Evolutionary conservation across 179 eudicot genomes (phyloP).

Genomic region (Spinacia oleracea): DNA sequence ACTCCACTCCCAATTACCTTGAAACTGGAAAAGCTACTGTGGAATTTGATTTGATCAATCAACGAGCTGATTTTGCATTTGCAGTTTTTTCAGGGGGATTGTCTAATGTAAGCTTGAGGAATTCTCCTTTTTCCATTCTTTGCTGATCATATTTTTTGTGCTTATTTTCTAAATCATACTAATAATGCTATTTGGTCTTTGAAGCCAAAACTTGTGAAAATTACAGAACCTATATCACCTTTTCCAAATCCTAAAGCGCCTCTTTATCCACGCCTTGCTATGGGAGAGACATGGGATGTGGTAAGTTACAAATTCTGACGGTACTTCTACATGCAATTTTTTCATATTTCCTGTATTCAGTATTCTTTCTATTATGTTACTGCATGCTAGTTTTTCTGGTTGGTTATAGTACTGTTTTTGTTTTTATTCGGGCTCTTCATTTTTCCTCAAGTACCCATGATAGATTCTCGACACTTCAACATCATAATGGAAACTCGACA

Average conservation of each 20-base stretch:
- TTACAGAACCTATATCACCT: slow-evolving; percentile 52
- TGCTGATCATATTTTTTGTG: not conserved
- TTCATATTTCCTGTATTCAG: not conserved
- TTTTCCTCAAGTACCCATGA: not conserved
- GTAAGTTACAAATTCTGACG: slow-evolving; percentile 41
- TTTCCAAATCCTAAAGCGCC: slow-evolving; percentile 83
- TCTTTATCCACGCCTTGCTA: slow-evolving; percentile 77
- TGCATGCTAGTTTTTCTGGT: not conserved
- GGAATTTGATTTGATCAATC: slow-evolving; percentile 55
- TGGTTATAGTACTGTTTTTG: not conserved
- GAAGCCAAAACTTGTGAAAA: slow-evolving; percentile 75
- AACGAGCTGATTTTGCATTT: slow-evolving; percentile 66
- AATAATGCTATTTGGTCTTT: not conserved
- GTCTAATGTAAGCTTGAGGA: slow-evolving; percentile 3
- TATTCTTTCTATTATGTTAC: not conserved
- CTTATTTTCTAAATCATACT: not conserved
- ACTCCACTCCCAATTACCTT: slow-evolving; percentile 34
- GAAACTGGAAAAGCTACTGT: slow-evolving; percentile 45
- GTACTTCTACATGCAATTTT: not conserved
- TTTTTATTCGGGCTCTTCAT: not conserved
- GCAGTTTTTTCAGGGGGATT: slow-evolving; percentile 60
- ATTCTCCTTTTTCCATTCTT: not conserved
- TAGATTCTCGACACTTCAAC: not conserved
- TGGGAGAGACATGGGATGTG: slow-evolving; percentile 83
- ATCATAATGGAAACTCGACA: not conserved